Conservation (phyloP, 257 asterid genomes). For the Avicennia marina region DNA sequence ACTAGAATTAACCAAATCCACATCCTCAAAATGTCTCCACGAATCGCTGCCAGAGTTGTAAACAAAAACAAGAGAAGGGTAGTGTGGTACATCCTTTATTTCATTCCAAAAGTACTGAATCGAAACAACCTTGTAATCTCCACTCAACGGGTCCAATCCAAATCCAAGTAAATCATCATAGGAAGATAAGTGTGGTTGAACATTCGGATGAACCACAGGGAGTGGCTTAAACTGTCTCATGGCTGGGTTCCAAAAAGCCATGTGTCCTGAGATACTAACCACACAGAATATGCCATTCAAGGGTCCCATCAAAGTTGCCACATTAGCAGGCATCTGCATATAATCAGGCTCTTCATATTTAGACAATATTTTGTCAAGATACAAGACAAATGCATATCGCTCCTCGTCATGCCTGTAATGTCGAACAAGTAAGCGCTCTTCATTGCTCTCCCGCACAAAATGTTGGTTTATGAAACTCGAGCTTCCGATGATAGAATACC, state of each 20-base stretch:
- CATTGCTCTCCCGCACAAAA: slow-evolving; percentile 18
- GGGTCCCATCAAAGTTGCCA: slow-evolving; percentile 34
- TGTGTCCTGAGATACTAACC: slow-evolving; percentile 8
- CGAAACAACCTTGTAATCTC: slow-evolving; percentile 36
- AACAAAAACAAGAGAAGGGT: slow-evolving; percentile 26
- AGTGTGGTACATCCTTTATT: slow-evolving; percentile 15
- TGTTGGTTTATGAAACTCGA: slow-evolving; percentile 28
- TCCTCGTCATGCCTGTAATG: slow-evolving; percentile 18
- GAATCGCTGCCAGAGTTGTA: slow-evolving; percentile 35
- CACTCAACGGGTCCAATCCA: slow-evolving; percentile 32
- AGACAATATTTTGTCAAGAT: slow-evolving; percentile 16
- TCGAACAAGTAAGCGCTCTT: slow-evolving; percentile 34
- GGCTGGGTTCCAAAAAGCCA: slow-evolving; percentile 42
- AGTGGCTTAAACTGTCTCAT: slow-evolving; percentile 38
- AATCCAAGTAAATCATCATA: slow-evolving; percentile 32
- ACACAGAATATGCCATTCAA: slow-evolving; percentile 37
- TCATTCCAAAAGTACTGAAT: slow-evolving; percentile 30
- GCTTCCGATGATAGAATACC: slow-evolving; percentile 35
- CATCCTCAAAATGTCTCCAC: slow-evolving; percentile 38
- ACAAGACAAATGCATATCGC: slow-evolving; percentile 22
- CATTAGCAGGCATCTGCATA: slow-evolving; percentile 23
- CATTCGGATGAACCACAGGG: slow-evolving; percentile 18
- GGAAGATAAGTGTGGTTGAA: slow-evolving; percentile 17
- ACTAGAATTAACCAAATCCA: slow-evolving; percentile 22
- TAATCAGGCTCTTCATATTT: slow-evolving; percentile 23